Conservation (phyloP, 192 early-diverging fungal species). For the Backusella mclennaniae region DNA sequence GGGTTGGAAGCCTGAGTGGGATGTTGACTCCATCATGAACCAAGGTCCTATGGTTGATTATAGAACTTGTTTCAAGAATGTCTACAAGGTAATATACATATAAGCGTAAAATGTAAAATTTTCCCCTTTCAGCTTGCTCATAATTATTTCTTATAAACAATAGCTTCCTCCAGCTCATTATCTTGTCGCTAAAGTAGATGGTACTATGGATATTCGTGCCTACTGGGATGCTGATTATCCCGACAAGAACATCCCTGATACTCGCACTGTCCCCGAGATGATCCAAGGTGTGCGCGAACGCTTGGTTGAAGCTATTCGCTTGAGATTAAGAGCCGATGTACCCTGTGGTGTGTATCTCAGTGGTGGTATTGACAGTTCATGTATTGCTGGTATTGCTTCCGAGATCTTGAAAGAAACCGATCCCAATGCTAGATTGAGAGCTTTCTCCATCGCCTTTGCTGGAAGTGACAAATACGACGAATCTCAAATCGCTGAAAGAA, state of each 20-base stretch:
- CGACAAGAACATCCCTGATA: constrained; percentile 8
- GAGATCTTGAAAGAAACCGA: constrained; percentile 11
- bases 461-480: constrained; percentile 17
- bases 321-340: constrained; percentile 18
- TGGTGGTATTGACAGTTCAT: constrained; percentile 20
- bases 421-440: constrained; percentile 13
- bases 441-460: constrained; percentile 16
- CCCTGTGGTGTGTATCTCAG: constrained; percentile 15
- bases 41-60: constrained; percentile 8
- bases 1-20: constrained; percentile 22
- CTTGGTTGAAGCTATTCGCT: constrained; percentile 18
- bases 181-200: background rate
- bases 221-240: constrained; percentile 27
- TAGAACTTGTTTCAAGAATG: constrained; percentile 20
- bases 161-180: constrained; percentile 24
- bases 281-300: constrained; percentile 19
- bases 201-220: background rate
- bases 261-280: constrained; percentile 19
- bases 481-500: constrained; percentile 16
- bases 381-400: constrained; percentile 14
- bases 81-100: constrained; percentile 18
- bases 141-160: no score
- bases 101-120: background rate
- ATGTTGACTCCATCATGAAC: constrained; percentile 7
- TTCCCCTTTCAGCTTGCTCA: no score